Base-by-base conservation (phyloP, 257 asterid species). In the Salvia hispanica region DNA sequence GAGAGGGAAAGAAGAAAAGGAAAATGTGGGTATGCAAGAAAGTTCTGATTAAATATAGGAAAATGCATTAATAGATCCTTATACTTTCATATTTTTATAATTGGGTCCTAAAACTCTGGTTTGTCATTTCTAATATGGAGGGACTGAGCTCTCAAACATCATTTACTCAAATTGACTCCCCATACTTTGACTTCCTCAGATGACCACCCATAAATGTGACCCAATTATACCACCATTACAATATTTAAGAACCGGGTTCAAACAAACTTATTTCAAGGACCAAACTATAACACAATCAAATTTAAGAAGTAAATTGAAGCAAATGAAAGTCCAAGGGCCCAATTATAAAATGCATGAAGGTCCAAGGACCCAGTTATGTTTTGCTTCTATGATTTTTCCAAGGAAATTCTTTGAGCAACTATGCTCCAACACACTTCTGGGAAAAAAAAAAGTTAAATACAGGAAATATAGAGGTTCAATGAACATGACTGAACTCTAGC, bases 401-500 rank as follows among this genome's bases (percentile, higher is more conserved):
- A 3, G 28, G n/a, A 7, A 11, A 57, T 43, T 56, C 59, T 34
- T 13, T 13, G 12, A 34, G 34, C 48, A 57, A 52, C 62, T 11
- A 21, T 13, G 0, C 12, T 40, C 64, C 60, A 46, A 25, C 4
- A 14, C 10, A 58, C 3, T 3, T 9, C 50, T 39, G 34, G n/a
- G n/a, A n/a, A n/a, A 37, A 59, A 34, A 21, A 48, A 45, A 8
- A 44, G 28, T 5, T 28, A 57, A 48, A 34, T 28, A 42, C 33
- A 51, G 40, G 61, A 39, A 45, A 72, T 43, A 36, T 53, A n/a
- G 47, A 10, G 15, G 47, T 46, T 31, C 46, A 55, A 56, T 6
- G 50, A 59, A 60, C 62, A 50, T 0, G 5, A 50, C 4, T 54
- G 55, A 43, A 7, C 56, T n/a, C 40, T 25, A 55, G 21, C 51